phyloP scores from a whole-genome alignment of 495 filamentous ascomycete species.

The Acidiella bohemica region DNA sequence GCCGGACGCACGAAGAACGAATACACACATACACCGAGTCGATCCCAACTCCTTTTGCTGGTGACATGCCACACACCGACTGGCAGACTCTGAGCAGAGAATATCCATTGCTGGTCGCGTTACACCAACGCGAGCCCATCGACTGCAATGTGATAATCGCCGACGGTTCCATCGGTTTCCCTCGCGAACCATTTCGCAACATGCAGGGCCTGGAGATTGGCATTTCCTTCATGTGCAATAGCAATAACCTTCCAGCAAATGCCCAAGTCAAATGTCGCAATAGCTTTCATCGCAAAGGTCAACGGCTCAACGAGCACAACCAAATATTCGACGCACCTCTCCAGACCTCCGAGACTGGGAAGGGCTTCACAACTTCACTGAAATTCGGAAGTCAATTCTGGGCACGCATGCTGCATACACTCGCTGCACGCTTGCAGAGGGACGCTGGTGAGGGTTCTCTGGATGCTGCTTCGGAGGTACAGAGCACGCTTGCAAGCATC shows the following conservation, averaged over 20 bases:
- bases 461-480: constrained; percentile 7
- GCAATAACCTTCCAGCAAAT: constrained; percentile 4
- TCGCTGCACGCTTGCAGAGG: constrained; percentile 13
- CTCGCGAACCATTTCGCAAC: constrained; percentile 14
- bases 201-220: constrained; percentile 17
- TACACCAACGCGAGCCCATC: constrained; percentile 14
- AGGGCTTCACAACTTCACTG: constrained; percentile 5
- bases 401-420: constrained; percentile 19
- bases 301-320: constrained; percentile 7
- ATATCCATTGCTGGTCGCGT: constrained; percentile 22
- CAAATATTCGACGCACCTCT: constrained; percentile 8
- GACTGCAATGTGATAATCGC: constrained; percentile 24
- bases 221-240: constrained; percentile 20
- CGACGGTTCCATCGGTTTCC: constrained; percentile 25
- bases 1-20: constrained; percentile 4
- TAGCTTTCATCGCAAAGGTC: constrained; percentile 22
- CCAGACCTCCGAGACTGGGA: constrained; percentile 10
- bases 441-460: background rate
- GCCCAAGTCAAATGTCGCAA: constrained; percentile 17
- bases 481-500: background rate
- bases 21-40: constrained; percentile 23
- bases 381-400: constrained; percentile 28
- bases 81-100: constrained; percentile 17
- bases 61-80: constrained; percentile 17
- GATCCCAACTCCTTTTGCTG: constrained; percentile 4